Conservation (phyloP, 371 early-diverging fungal species). For the Mortierella sp. region DNA sequence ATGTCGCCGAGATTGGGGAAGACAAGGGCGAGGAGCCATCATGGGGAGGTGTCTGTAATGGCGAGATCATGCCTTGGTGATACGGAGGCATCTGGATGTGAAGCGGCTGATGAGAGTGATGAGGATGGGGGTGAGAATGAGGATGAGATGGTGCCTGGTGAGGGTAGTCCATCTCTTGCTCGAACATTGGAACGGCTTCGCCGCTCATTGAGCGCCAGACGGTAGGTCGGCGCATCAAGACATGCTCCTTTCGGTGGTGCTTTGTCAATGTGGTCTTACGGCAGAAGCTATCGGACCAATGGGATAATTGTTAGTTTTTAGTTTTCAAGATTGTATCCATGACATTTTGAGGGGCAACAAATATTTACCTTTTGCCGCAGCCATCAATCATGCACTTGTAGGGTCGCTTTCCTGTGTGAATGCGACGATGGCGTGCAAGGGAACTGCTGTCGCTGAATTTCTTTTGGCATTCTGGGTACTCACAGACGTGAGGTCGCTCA, state of each 20-base stretch:
- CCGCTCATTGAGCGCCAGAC: conserved; percentile 20
- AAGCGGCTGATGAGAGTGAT: conserved; percentile 6
- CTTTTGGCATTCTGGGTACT: conserved; percentile 66
- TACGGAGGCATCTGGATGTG: conserved; percentile 32
- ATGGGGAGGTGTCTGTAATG: conserved; percentile 13
- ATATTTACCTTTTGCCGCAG: conserved; percentile 65
- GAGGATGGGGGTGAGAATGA: conserved; percentile 7
- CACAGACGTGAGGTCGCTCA: conserved; percentile 82
- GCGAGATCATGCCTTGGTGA: conserved; percentile 16
- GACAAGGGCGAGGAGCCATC: conserved; percentile 30
- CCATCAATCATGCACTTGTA: conserved; percentile 72
- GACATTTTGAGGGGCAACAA: background rate
- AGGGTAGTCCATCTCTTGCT: conserved; percentile 18
- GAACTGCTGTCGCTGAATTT: conserved; percentile 74
- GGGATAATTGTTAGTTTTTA: too few relatives aligned
- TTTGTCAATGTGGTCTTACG: conserved; percentile 78
- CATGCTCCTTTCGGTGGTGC: conserved; percentile 66
- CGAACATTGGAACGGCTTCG: conserved; percentile 8
- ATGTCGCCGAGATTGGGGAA: conserved; percentile 24
- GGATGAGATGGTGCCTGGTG: conserved; percentile 10
- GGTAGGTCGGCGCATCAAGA: conserved; percentile 25
- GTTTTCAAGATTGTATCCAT: background rate
- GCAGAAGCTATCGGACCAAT: conserved; percentile 57
- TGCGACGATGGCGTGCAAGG: conserved; percentile 66
- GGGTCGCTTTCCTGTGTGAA: conserved; percentile 81